These are phyloP conservation scores for Stylonectria norvegica DNA, from an alignment of 2,329 filamentous ascomycete species.

Conservation along the genomic window DNA sequence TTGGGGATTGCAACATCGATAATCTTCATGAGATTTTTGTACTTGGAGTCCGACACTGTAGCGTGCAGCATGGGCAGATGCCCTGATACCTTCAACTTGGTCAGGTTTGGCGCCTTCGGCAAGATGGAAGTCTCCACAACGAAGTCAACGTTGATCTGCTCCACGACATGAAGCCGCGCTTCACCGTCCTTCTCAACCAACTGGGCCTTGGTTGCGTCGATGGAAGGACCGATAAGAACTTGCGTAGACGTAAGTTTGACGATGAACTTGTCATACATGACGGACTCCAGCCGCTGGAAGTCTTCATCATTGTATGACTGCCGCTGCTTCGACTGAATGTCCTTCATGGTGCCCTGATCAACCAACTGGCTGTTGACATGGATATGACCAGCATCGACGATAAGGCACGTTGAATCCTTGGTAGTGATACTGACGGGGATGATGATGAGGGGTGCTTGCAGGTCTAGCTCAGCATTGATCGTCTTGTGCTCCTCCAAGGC, in stretches of 20 bases:
- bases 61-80: slow-evolving; percentile 90
- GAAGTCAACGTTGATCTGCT: slow-evolving; percentile 97
- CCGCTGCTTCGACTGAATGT: slow-evolving; percentile 87
- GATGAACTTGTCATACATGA: slow-evolving; percentile 97
- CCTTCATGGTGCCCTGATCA: slow-evolving; percentile 81
- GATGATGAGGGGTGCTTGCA: slow-evolving; percentile 94
- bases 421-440: slow-evolving; percentile 88
- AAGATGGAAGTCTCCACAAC: slow-evolving; percentile 93
- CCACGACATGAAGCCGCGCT: slow-evolving; percentile 82
- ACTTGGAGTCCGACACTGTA: slow-evolving; percentile 89
- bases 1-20: slow-evolving; percentile 94
- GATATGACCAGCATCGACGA: slow-evolving; percentile 93
- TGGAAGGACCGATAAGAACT: slow-evolving; percentile 88
- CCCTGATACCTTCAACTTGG: slow-evolving; percentile 86
- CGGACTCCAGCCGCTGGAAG: slow-evolving; percentile 77
- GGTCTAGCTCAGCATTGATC: slow-evolving; percentile 90
- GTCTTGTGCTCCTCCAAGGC: slow-evolving; percentile 97
- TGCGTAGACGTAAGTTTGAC: slow-evolving; percentile 93
- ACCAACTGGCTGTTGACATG: slow-evolving; percentile 92
- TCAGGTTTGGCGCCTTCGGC: slow-evolving; percentile 91
- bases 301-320: slow-evolving; percentile 86
- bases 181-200: slow-evolving; percentile 64
- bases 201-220: slow-evolving; percentile 83
- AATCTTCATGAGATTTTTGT: slow-evolving; percentile 93
- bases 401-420: slow-evolving; percentile 78